Evolutionary conservation across 805 yeast species (phyloP).

Genomic region (Saturnispora serradocipensis): DNA sequence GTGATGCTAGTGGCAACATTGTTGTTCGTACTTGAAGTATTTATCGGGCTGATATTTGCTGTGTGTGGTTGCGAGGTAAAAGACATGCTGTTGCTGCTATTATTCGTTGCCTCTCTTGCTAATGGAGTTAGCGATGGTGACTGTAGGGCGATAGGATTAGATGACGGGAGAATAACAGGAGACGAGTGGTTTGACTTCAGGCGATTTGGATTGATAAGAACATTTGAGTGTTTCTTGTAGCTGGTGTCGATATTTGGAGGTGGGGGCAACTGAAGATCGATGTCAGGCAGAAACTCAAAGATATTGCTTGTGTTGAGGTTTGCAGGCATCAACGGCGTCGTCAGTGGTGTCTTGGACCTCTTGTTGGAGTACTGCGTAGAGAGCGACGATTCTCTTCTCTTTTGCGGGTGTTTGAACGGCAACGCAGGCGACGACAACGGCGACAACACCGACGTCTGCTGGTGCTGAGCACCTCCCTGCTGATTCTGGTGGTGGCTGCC

Average conservation of each 20-base stretch:
- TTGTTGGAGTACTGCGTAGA: conserved; percentile 4
- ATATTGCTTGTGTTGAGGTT: not conserved
- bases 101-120: not conserved
- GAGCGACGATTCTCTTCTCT: conserved; percentile 9
- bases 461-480: conserved; percentile 8
- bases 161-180: conserved; percentile 29
- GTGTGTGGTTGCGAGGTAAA: not conserved
- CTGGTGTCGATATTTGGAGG: conserved; percentile 17
- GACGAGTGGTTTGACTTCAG: conserved; percentile 26
- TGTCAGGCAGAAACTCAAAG: not conserved
- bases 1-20: not conserved
- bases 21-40: not conserved
- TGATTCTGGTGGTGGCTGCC: not conserved
- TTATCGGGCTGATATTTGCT: not conserved
- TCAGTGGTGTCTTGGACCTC: conserved; percentile 5
- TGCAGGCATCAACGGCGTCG: conserved; percentile 14
- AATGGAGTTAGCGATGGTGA: not conserved
- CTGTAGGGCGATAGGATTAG: conserved; percentile 13
- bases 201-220: conserved; percentile 26
- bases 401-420: conserved; percentile 31
- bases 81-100: not conserved
- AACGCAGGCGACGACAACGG: conserved; percentile 66
- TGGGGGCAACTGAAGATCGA: conserved; percentile 9
- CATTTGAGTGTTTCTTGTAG: conserved; percentile 20
- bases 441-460: conserved; percentile 23